Percentiles rank a stretch among this genome's conserved stretches.
Evolutionary conservation across 169 alveolate species (phyloP).

Genomic region (Cryptosporidium meleagridis): DNA sequence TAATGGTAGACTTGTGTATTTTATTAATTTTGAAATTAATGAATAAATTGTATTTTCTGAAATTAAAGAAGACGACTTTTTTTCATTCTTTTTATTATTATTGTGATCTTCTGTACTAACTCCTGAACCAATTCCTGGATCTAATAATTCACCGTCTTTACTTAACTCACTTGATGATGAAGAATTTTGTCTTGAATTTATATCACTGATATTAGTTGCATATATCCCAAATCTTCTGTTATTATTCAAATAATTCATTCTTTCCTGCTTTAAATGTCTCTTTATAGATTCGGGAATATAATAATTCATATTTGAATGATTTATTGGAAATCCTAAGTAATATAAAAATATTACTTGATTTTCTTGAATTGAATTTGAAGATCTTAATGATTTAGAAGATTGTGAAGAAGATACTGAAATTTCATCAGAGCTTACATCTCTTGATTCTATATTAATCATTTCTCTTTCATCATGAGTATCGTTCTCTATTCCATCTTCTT

Average conservation of each 20-base stretch:
- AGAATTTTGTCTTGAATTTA: neutral
- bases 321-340: conserved; percentile 48
- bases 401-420: neutral
- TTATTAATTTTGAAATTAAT: conserved; percentile 5
- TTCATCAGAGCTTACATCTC: conserved; percentile 5
- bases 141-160: neutral
- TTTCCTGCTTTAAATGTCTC: conserved; percentile 34
- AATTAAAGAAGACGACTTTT: neutral
- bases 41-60: conserved; percentile 40
- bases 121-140: neutral
- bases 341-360: conserved; percentile 29
- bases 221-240: conserved; percentile 52
- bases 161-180: neutral
- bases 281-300: conserved; percentile 45
- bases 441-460: neutral
- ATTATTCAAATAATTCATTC: neutral
- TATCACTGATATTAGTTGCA: neutral
- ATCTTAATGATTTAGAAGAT: conserved; percentile 10
- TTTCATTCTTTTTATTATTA: neutral
- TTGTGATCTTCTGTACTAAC: neutral
- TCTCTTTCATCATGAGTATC: neutral
- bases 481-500: neutral
- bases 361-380: conserved; percentile 21
- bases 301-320: conserved; percentile 12
- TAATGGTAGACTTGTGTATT: conserved; percentile 17